Evolutionary conservation across 2,329 filamentous ascomycete species (phyloP), one percentile per base, ranked within the genome.

Genomic region (Sporothrix brasiliensis): DNA sequence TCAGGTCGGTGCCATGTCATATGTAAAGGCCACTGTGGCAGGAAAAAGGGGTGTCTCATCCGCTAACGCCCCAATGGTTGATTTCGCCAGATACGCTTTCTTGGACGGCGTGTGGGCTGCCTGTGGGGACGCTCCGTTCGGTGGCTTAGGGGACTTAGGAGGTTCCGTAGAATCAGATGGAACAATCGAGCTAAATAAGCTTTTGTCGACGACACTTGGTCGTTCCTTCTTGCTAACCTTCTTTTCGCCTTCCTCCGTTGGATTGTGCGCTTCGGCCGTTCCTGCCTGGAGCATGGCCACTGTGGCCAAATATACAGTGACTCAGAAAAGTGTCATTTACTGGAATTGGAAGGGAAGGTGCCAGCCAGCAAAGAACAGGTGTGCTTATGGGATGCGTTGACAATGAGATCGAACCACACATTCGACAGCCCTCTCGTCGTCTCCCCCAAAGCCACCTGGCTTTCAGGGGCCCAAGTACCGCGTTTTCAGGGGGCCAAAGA

Each of bases 1-100:
- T 30, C 4, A 44, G 41, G 41, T 44, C 4, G 10, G 27, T n/a
- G 9, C 16, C 53, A 58, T 16, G 13, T 44, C 27, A 27, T 50
- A 30, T 30, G 27, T 30, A 70, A 66, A 73, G 71, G 73, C 73
- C 73, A 73, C 70, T 70, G 73, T 73, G 73, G 73, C 73, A 70
- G 70, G 56, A 72, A 61, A 67, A 53, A 30, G 50, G 61, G 39
- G 19, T 16, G 13, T 21, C 21, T 54, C 34, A 5, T 14, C 68
- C 68, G 49, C 61, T 34, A 56, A 49, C 19, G 47, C 47, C 7
- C 24, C 47, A 24, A 34, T 39, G 47, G 44, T 7, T 2, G 47
- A 13, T 21, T 52, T 66, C 47, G 44, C 53, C 69, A 49, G 41
- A 65, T 24, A 30, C 44, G 49, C 24, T 30, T 56, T 44, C n/a